Conservation (phyloP, 2,329 filamentous ascomycete species). For the Allantophomopsis lycopodina region DNA sequence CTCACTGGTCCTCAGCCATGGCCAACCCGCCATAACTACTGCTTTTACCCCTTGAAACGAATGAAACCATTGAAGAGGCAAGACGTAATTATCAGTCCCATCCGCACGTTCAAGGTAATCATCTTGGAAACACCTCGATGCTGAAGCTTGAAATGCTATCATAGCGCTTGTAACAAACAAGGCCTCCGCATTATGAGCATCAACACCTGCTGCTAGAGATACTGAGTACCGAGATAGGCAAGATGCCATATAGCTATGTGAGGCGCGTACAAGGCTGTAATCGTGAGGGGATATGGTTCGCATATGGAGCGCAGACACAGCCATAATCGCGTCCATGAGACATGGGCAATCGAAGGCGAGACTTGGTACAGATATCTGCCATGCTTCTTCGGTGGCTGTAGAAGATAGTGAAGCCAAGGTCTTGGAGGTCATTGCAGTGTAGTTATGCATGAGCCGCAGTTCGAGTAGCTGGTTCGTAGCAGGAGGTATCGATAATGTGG, state of each 20-base stretch:
- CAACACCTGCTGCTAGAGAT: slow-evolving; percentile 40
- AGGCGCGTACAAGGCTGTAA: slow-evolving; percentile 43
- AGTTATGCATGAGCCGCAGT: slow-evolving; percentile 50
- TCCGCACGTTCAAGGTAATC: slow-evolving; percentile 30
- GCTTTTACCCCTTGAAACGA: slow-evolving; percentile 55
- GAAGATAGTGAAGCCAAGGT: slow-evolving; percentile 39
- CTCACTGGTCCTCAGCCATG: slow-evolving; percentile 43
- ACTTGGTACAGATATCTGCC: slow-evolving; percentile 44
- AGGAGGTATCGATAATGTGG: slow-evolving; percentile 6
- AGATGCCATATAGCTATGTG: slow-evolving; percentile 51
- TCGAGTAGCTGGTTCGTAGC: slow-evolving; percentile 27
- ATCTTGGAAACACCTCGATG: slow-evolving; percentile 47
- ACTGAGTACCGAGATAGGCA: slow-evolving; percentile 46
- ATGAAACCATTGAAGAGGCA: slow-evolving; percentile 54
- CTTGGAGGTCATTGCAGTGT: slow-evolving; percentile 43
- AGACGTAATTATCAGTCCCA: slow-evolving; percentile 31
- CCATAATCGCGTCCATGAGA: slow-evolving; percentile 48
- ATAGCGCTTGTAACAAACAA: slow-evolving; percentile 48
- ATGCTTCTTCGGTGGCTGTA: slow-evolving; percentile 37
- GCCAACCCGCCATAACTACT: slow-evolving; percentile 49
- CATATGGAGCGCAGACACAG: slow-evolving; percentile 49
- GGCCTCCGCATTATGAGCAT: slow-evolving; percentile 43
- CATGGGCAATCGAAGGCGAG: slow-evolving; percentile 48
- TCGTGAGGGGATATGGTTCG: slow-evolving; percentile 42
- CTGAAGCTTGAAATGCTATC: slow-evolving; percentile 53